Percentiles rank a stretch among this genome's conserved stretches.
Conservation (phyloP, 768 basidiomycete genomes). For the Collybiopsis confluens region DNA sequence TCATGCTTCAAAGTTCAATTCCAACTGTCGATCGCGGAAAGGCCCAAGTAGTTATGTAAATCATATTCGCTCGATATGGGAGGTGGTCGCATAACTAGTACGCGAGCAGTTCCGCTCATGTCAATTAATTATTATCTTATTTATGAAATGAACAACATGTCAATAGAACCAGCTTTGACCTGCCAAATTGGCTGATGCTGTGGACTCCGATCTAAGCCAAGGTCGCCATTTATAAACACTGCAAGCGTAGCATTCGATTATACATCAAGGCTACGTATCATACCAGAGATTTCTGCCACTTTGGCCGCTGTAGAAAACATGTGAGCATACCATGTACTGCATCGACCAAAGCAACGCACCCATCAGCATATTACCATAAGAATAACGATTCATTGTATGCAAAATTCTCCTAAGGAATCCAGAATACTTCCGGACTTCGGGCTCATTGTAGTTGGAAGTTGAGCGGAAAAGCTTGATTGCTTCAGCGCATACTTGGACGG, state of each 20-base stretch:
- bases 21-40: too few relatives aligned
- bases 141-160: background rate
- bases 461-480: background rate
- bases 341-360: background rate
- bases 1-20: too few relatives aligned
- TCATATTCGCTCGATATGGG: too few relatives aligned
- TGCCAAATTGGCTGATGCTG: too few relatives aligned
- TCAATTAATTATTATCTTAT: background rate
- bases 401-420: background rate
- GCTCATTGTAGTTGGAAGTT: background rate
- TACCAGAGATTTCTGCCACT: background rate
- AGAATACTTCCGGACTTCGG: background rate
- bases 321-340: background rate
- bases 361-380: background rate
- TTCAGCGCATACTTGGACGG: background rate
- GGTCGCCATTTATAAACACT: too few relatives aligned
- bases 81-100: too few relatives aligned
- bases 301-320: background rate
- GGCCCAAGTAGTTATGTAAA: too few relatives aligned
- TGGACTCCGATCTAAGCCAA: too few relatives aligned
- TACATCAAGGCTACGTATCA: too few relatives aligned
- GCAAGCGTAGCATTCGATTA: too few relatives aligned
- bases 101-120: too few relatives aligned
- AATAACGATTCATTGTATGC: background rate
- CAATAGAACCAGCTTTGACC: too few relatives aligned